Base-by-base conservation (phyloP, 2,329 filamentous ascomycete species). In the Emergomyces africanus region DNA sequence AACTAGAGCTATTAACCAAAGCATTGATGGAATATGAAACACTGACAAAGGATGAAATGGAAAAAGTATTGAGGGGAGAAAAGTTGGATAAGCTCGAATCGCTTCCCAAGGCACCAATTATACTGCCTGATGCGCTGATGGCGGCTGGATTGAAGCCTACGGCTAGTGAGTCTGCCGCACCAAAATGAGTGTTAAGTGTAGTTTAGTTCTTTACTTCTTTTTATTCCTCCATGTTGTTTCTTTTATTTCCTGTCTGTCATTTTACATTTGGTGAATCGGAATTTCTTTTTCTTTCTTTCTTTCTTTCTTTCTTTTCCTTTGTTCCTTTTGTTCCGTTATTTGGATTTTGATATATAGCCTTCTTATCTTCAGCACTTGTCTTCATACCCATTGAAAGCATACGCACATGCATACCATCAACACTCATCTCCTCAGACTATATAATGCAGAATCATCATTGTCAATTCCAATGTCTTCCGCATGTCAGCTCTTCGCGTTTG, bases 11-110 rank as follows among this genome's bases (percentile, higher is more conserved):
- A 12, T 78, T 99, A 10, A 92, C 94, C 33, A 85, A 91, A 68
- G 94, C 91, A 5, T 80, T 99, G 10, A 84, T 99, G 39, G 86
- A 96, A 73, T 97, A 96, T 72, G 94, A 99, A 78, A 96, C 90
- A 0, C 77, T 99, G 57, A 87, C 88, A 71, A 88, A 87, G 72
- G 85, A 87, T 2, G 94, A 99, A 73, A 95, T 97, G 63, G 85
- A 91, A 72, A 89, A 88, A 77, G 89, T 97, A 5, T 85, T 99
- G 63, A 83, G 83, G 57, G 94, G 94, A 41, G 90, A 96, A 75
- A 86, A 88, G 69, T 77, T 99, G 42, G 79, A 85, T 0, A 88
- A 89, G 61, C 74, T 89, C 12, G 56, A 81, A 79, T 61, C 23
- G 73, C 78, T 57, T 75, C 80, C 23, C 10, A 62, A 66, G 42